phyloP scores from a whole-genome alignment of 306 rosid species.

The Nissolia schottii region DNA sequence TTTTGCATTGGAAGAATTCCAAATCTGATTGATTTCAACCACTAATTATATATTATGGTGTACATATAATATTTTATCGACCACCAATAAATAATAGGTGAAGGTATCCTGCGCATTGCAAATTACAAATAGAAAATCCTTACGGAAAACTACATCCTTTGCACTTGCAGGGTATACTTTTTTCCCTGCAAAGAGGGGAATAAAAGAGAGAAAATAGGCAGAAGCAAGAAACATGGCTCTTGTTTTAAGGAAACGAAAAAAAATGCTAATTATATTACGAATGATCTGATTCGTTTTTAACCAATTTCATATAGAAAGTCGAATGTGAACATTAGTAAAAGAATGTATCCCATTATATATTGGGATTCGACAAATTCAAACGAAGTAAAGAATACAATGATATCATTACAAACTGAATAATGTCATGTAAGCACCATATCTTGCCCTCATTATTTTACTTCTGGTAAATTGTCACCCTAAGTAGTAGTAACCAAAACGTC shows the following conservation, averaged over 20 bases:
- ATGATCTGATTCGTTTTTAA: no score
- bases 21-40: not conserved
- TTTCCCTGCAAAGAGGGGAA: not conserved
- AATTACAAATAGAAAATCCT: not conserved
- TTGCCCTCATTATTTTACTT: conserved; percentile 1
- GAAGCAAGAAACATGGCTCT: conserved; percentile 1
- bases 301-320: no score
- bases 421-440: no score
- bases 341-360: no score
- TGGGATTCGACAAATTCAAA: no score
- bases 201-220: not conserved
- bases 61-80: not conserved
- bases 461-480: not conserved
- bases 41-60: not conserved
- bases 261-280: no score
- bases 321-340: no score
- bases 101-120: not conserved
- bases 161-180: not conserved
- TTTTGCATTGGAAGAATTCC: not conserved
- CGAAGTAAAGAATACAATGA: no score
- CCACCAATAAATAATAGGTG: no score
- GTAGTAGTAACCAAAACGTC: not conserved
- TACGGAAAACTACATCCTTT: not conserved
- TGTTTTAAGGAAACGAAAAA: not conserved
- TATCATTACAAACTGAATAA: no score